A percentile compares a stretch with the other conserved stretches of the same genome.
Conservation (phyloP, 2,329 filamentous ascomycete species). For the Arthrobotrys entomopaga region DNA sequence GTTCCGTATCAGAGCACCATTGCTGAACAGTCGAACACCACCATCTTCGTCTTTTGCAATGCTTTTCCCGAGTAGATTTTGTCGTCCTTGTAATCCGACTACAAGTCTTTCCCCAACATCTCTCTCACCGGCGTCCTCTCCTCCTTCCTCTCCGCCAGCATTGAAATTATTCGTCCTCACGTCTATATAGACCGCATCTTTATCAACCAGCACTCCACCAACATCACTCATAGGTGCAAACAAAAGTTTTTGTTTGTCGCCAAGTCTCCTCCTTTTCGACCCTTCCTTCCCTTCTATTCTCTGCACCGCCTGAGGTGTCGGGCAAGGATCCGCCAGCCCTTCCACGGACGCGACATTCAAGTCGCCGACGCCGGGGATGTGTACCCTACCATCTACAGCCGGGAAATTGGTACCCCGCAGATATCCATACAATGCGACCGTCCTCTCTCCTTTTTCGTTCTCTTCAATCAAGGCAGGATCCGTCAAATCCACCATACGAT, state of each 20-base stretch:
- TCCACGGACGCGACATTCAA: constrained; percentile 85
- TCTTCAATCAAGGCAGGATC: constrained; percentile 91
- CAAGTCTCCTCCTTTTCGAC: constrained; percentile 73
- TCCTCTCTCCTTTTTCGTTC: constrained; percentile 87
- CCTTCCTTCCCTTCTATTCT: constrained; percentile 85
- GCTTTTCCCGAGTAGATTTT: constrained; percentile 81
- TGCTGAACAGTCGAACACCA: constrained; percentile 85
- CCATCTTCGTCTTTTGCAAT: constrained; percentile 65
- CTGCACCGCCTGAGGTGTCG: constrained; percentile 86
- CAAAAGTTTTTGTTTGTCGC: constrained; percentile 95
- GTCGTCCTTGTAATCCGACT: constrained; percentile 83
- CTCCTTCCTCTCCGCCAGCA: constrained; percentile 66
- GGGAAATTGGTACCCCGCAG: constrained; percentile 94
- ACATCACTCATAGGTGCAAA: constrained; percentile 99
- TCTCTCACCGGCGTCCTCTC: constrained; percentile 73
- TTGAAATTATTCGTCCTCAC: constrained; percentile 76
- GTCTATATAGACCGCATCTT: constrained; percentile 92
- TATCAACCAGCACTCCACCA: constrained; percentile 93
- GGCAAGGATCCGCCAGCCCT: constrained; percentile 89
- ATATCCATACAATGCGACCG: constrained; percentile 91
- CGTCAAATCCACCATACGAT: constrained; percentile 94
- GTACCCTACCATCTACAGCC: constrained; percentile 83
- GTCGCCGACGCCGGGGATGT: constrained; percentile 92
- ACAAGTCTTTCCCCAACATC: constrained; percentile 97
- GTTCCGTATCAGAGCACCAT: constrained; percentile 74